These are phyloP conservation scores for Rosa persica DNA, from an alignment of 306 rosid genomes.

Conservation along the genomic window DNA sequence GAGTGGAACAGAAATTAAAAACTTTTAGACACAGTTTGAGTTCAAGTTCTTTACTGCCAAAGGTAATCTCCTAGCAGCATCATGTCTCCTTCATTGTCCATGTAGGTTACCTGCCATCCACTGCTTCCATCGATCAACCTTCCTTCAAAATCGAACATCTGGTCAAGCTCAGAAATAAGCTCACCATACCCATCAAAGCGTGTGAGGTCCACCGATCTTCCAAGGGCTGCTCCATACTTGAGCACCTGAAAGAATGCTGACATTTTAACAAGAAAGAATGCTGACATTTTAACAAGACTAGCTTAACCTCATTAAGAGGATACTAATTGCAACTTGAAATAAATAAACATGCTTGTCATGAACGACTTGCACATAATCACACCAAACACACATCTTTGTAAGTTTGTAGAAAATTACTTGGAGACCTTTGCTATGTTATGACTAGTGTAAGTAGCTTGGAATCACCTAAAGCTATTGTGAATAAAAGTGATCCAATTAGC, in stretches of 20 bases:
- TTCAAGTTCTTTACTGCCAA: slow-evolving; percentile 56
- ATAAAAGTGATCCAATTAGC: slow-evolving; percentile 3
- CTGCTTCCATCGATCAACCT: slow-evolving; percentile 49
- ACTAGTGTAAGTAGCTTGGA: not conserved
- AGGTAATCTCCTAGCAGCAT: slow-evolving; percentile 44
- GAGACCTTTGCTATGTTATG: not conserved
- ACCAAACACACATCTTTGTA: not conserved
- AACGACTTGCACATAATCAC: slow-evolving; percentile 3
- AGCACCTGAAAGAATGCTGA: slow-evolving; percentile 49
- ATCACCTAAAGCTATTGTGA: not conserved
- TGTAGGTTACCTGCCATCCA: slow-evolving; percentile 60
- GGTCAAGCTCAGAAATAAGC: slow-evolving; percentile 55
- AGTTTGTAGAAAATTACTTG: not conserved
- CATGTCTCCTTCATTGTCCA: slow-evolving; percentile 46
- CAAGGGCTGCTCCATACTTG: slow-evolving; percentile 58
- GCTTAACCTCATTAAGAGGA: not conserved
- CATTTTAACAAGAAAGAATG: slow-evolving; percentile 11
- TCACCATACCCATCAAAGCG: slow-evolving; percentile 45
- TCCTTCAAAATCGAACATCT: slow-evolving; percentile 61
- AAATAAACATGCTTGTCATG: not conserved
- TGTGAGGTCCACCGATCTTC: slow-evolving; percentile 56
- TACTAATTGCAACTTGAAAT: not conserved
- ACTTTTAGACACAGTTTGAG: not conserved
- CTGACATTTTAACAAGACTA: not conserved
- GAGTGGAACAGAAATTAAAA: not conserved